These are phyloP conservation scores for Collybia nuda DNA, from an alignment of 768 basidiomycete genomes.

Conservation along the genomic window DNA sequence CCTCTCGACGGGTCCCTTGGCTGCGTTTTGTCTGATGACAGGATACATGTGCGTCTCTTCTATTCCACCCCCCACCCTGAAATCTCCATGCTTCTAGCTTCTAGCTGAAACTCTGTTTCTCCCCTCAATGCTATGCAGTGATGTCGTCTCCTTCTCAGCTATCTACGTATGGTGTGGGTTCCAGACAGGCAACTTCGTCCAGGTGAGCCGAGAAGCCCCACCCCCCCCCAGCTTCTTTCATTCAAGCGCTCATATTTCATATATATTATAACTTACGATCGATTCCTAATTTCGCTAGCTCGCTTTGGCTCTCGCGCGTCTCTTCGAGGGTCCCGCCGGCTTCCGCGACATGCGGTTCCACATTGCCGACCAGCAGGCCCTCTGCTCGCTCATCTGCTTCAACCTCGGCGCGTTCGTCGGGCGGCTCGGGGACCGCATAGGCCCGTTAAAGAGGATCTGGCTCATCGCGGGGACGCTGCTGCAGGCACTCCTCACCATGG, in stretches of 20 bases:
- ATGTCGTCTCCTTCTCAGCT: conserved; percentile 74
- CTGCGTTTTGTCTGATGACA: conserved; percentile 77
- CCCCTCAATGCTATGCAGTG: conserved; percentile 36
- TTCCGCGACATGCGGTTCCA: conserved; percentile 64
- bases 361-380: conserved; percentile 79
- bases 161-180: conserved; percentile 86
- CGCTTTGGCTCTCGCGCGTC: conserved; percentile 75
- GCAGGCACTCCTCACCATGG: conserved; percentile 78
- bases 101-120: neutral
- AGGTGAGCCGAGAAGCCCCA: conserved; percentile 36
- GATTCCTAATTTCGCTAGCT: conserved; percentile 42
- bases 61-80: neutral
- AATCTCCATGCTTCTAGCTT: neutral
- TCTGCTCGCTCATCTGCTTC: conserved; percentile 80
- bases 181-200: conserved; percentile 77
- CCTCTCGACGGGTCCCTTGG: conserved; percentile 49
- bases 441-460: conserved; percentile 73
- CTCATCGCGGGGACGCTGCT: conserved; percentile 68
- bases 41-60: conserved; percentile 64
- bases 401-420: conserved; percentile 75
- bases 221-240: neutral
- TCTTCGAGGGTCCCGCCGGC: conserved; percentile 57
- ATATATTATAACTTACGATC: neutral
- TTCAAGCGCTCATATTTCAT: too few species aligned
- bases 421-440: conserved; percentile 81